Base-by-base conservation (phyloP, 306 rosid species). In the Alnus glutinosa region DNA sequence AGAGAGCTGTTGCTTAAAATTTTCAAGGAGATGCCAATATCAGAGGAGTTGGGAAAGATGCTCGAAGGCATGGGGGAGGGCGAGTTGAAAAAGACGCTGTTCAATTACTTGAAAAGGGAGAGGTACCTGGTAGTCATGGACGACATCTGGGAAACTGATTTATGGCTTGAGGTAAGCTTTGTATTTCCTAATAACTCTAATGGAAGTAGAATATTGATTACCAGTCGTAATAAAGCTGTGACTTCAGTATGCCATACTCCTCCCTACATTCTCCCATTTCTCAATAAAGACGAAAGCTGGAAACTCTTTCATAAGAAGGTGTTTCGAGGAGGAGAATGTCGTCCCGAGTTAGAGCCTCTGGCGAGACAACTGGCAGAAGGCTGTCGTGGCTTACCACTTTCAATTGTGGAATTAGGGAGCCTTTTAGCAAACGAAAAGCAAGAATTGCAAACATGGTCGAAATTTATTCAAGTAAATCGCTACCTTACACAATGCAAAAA, bases 261-360 rank as follows among this genome's bases (percentile, higher is more conserved):
- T 62, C 83, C 85, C 15, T 39, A 77, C 36, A 0, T 16, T 0
- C 78, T 81, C 1, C 73, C 11, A 9, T 6, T 62, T 19, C 81
- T 85, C 1, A 23, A 0, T 5, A 57, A 77, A 36, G 69, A 81
- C 16, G 80, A 81, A 36, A 85, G 88, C 15, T 81, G 85, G 78
- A 77, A 80, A 13, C 70, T 80, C 8, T 84, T 84, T 3, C 55
- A 6, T 78, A 71, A 49, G 47, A 74, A 67, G 36, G 75, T 68
- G 0, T 78, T 74, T 2, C 32, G 0, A 19, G 73, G 73, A 69
- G 73, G 1, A 42, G 7, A 44, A 3, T 46, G 73, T 11, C 32
- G 18, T 16, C 1, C 10, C 1, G 1, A 9, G 0, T 37, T 69
- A 2, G 34, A n/a, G 16, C 1, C 0, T 1, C 51, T n/a, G 0